Evolutionary conservation across 176 grass and related monocot species (phyloP).

Genomic region (Oryza australiensis): DNA sequence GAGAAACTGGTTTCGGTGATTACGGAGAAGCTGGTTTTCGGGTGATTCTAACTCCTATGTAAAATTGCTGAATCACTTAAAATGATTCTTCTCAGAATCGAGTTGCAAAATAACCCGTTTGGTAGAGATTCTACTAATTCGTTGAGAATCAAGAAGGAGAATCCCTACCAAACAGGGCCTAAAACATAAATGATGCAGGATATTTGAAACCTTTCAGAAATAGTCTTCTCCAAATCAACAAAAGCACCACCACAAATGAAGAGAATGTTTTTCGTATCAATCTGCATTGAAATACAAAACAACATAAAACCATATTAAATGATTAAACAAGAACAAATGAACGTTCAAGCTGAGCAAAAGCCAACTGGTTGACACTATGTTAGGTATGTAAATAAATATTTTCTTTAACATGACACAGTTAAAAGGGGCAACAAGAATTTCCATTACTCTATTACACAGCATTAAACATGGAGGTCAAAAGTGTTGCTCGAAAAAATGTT

Average conservation of each 20-base stretch:
- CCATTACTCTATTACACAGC: background rate
- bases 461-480: background rate
- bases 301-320: conserved; percentile 7
- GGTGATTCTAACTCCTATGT: too few species aligned
- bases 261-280: conserved; percentile 84
- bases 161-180: too few species aligned
- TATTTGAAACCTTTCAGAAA: conserved; percentile 65
- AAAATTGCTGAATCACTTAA: too few species aligned
- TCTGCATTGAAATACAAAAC: conserved; percentile 43
- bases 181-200: conserved; percentile 8
- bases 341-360: conserved; percentile 13
- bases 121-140: too few species aligned
- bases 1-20: too few species aligned
- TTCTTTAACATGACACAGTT: conserved; percentile 5
- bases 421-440: background rate
- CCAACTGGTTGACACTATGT: background rate
- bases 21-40: too few species aligned
- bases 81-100: too few species aligned
- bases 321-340: conserved; percentile 5
- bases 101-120: too few species aligned
- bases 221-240: conserved; percentile 78
- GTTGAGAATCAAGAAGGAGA: too few species aligned
- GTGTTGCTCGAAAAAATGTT: background rate
- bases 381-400: conserved; percentile 2
- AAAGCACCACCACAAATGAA: conserved; percentile 82